Percentiles rank a stretch among this genome's conserved stretches.
Conservation (phyloP, 2,329 filamentous ascomycete genomes). For the Lecanicillium sp. region DNA sequence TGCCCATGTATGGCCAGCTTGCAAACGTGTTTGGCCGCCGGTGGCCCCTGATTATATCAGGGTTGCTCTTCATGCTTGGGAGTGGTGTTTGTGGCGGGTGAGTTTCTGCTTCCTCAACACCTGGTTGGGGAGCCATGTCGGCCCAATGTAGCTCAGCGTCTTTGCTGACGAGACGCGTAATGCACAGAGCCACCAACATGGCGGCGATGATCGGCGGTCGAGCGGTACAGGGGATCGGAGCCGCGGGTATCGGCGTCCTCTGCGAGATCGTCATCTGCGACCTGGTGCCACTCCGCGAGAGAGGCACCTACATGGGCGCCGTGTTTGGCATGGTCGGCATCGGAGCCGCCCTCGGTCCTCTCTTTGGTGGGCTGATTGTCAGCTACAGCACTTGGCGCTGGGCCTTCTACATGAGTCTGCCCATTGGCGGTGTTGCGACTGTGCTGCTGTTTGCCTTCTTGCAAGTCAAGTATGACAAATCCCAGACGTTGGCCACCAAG, state of each 20-base stretch:
- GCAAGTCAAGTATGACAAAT: slow-evolving; percentile 13
- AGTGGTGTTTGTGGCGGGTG: slow-evolving; percentile 13
- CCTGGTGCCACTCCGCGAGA: slow-evolving; percentile 36
- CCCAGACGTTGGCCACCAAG: slow-evolving; percentile 8
- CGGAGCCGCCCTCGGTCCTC: slow-evolving; percentile 23
- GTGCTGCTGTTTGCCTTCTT: slow-evolving; percentile 16
- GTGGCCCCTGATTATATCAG: slow-evolving; percentile 16
- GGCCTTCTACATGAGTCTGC: slow-evolving; percentile 35
- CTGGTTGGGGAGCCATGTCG: not conserved
- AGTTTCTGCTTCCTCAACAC: not conserved
- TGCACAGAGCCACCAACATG: slow-evolving; percentile 13
- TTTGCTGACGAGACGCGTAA: slow-evolving; percentile 4
- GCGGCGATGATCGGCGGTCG: slow-evolving; percentile 34
- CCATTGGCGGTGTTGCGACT: slow-evolving; percentile 16
- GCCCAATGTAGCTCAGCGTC: slow-evolving; percentile 2
- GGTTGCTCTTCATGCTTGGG: slow-evolving; percentile 15
- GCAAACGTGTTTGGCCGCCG: slow-evolving; percentile 17
- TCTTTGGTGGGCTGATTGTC: slow-evolving; percentile 20
- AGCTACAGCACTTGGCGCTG: slow-evolving; percentile 29
- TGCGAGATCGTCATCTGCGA: slow-evolving; percentile 27
- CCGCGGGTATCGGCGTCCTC: slow-evolving; percentile 13
- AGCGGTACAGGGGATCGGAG: slow-evolving; percentile 32
- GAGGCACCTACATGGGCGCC: slow-evolving; percentile 29
- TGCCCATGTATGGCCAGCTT: slow-evolving; percentile 16
- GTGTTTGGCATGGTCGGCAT: slow-evolving; percentile 22